phyloP scores from a whole-genome alignment of 2,329 filamentous ascomycete species.

The Pestalotiopsis fici region DNA sequence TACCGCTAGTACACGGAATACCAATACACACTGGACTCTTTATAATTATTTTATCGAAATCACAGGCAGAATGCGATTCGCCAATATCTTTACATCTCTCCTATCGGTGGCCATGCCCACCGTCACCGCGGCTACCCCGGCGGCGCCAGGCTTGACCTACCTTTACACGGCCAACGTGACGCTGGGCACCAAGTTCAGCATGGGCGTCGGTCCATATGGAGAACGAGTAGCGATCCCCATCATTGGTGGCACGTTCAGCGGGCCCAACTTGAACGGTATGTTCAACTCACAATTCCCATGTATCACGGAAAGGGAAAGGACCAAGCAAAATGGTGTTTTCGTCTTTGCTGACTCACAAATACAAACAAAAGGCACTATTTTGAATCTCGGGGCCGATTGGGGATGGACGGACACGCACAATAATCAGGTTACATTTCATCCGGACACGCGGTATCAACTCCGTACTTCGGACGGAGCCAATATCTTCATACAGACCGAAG shows the following conservation, averaged over 20 bases:
- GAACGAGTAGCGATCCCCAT: slow-evolving; percentile 27
- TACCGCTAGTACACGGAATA: too few species aligned
- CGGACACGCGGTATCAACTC: slow-evolving; percentile 32
- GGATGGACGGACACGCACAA: slow-evolving; percentile 21
- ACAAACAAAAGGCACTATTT: slow-evolving; percentile 21
- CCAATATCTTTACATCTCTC: background rate
- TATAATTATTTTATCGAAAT: too few species aligned
- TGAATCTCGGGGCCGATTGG: slow-evolving; percentile 31
- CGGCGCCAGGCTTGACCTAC: slow-evolving; percentile 22
- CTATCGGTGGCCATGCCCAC: background rate
- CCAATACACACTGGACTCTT: too few species aligned
- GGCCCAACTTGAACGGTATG: slow-evolving; percentile 19
- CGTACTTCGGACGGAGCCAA: slow-evolving; percentile 29
- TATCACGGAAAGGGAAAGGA: background rate
- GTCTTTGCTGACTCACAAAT: background rate
- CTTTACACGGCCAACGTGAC: slow-evolving; percentile 30
- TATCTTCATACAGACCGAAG: slow-evolving; percentile 30
- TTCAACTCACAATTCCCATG: background rate
- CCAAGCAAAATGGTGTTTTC: background rate
- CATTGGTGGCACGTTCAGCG: slow-evolving; percentile 25
- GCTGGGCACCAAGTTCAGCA: slow-evolving; percentile 18
- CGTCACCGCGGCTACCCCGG: background rate
- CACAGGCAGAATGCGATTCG: background rate
- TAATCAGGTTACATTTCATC: slow-evolving; percentile 16
- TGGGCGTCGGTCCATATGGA: slow-evolving; percentile 24